Evolutionary conservation across 148 eudicot genomes (phyloP).

Genomic region (Silene uniflora): DNA sequence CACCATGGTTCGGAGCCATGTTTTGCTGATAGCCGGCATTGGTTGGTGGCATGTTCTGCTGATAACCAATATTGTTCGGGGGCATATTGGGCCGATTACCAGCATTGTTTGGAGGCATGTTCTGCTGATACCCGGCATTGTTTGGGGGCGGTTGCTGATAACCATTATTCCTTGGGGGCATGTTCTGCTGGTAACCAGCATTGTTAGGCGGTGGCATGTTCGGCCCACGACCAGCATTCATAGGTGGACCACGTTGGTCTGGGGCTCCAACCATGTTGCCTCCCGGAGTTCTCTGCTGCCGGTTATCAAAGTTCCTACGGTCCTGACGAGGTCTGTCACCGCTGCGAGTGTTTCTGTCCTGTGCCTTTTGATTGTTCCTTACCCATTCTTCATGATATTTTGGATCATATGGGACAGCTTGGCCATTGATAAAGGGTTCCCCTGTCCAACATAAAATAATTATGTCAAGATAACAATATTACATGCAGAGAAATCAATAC

Average conservation of each 20-base stretch:
- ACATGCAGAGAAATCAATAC: not conserved
- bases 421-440: constrained; percentile 88
- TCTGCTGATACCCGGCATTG: constrained; percentile 16
- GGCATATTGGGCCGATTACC: constrained; percentile 1
- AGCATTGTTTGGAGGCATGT: constrained; percentile 11
- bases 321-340: constrained; percentile 86
- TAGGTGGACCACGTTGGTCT: not conserved
- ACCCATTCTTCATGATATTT: constrained; percentile 96
- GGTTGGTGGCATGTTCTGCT: constrained; percentile 11
- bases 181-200: constrained; percentile 24
- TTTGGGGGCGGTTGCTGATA: constrained; percentile 22
- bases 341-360: constrained; percentile 81
- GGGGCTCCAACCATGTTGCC: constrained; percentile 24
- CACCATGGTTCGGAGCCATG: not conserved
- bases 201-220: constrained; percentile 17
- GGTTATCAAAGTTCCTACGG: constrained; percentile 65
- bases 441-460: constrained; percentile 40
- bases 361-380: constrained; percentile 83
- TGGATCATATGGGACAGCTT: constrained; percentile 94
- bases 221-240: constrained; percentile 7
- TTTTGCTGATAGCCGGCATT: constrained; percentile 15
- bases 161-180: constrained; percentile 19
- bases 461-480: not conserved
- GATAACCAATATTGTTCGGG: constrained; percentile 17
- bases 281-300: too few species aligned